Evolutionary conservation across 768 basidiomycete genomes (phyloP).

Genomic region (Kwoniella sp.): DNA sequence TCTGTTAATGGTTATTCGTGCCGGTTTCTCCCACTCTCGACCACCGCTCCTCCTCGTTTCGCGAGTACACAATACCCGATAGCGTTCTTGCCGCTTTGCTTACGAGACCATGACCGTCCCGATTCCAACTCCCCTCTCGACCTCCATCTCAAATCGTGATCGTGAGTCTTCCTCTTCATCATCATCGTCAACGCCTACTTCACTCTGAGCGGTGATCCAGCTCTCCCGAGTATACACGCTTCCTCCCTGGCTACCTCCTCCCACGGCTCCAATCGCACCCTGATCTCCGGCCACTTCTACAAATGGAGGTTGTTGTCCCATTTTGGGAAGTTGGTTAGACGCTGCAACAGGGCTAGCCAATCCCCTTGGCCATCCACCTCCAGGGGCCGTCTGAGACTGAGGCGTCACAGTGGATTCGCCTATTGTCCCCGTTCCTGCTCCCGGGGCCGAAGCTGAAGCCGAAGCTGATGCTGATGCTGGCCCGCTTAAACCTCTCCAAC

Average conservation of each 20-base stretch:
- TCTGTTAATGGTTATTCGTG: no score
- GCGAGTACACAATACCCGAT: no score
- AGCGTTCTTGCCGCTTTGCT: no score
- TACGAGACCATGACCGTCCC: not conserved
- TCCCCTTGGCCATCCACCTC: not conserved
- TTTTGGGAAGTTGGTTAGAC: no score
- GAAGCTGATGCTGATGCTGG: not conserved
- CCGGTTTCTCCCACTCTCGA: no score
- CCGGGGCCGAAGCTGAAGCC: not conserved
- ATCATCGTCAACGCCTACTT: not conserved
- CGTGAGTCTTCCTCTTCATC: not conserved
- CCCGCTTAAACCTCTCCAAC: constrained; percentile 33
- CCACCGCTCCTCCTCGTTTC: no score
- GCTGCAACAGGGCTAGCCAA: not conserved
- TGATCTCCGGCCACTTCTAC: not conserved
- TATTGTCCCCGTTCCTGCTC: not conserved
- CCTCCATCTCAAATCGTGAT: no score
- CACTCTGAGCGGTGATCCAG: not conserved
- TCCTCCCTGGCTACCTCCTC: not conserved
- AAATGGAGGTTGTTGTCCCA: no score
- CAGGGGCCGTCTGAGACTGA: no score
- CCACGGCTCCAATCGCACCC: not conserved
- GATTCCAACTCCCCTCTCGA: no score
- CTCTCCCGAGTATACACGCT: not conserved
- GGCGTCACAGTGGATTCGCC: no score